These are phyloP conservation scores for Sugiyamaella americana DNA, from an alignment of 805 yeast species.

Conservation along the genomic window DNA sequence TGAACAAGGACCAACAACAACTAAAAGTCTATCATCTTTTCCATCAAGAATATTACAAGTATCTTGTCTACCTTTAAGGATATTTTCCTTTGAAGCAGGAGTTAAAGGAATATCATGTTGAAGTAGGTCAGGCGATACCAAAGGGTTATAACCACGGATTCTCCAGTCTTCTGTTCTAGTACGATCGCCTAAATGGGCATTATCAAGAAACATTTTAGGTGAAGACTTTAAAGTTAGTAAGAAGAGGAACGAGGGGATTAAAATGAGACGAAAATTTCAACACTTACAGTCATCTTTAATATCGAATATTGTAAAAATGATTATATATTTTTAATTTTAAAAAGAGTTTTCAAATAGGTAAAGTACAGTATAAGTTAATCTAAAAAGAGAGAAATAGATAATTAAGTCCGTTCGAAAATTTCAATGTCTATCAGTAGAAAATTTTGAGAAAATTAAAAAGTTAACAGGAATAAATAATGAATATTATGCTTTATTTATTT, in stretches of 20 bases:
- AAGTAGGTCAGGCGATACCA: conserved; percentile 89
- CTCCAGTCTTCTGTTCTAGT: conserved; percentile 66
- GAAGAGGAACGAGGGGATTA: neutral
- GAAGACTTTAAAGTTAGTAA: conserved; percentile 6
- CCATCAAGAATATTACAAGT: conserved; percentile 71
- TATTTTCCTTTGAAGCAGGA: conserved; percentile 51
- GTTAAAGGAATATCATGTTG: conserved; percentile 79
- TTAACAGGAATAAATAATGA: neutral
- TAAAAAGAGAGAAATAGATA: neutral
- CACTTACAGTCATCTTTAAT: neutral
- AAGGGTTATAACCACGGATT: conserved; percentile 85
- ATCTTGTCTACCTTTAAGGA: conserved; percentile 69
- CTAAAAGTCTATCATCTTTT: conserved; percentile 76
- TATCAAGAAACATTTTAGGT: conserved; percentile 66
- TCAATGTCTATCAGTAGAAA: too few relatives aligned
- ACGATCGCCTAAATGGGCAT: conserved; percentile 81
- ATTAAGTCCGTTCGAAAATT: neutral
- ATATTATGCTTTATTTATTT: neutral
- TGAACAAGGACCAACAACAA: conserved; percentile 96
- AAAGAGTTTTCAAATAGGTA: too few relatives aligned
- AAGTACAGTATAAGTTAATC: neutral
- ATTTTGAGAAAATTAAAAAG: too few relatives aligned
- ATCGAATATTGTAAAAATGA: neutral
- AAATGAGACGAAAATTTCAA: neutral
- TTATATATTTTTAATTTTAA: too few relatives aligned